These are phyloP conservation scores for Candida ipomoeae DNA, from an alignment of 805 yeast genomes.

Conservation along the genomic window DNA sequence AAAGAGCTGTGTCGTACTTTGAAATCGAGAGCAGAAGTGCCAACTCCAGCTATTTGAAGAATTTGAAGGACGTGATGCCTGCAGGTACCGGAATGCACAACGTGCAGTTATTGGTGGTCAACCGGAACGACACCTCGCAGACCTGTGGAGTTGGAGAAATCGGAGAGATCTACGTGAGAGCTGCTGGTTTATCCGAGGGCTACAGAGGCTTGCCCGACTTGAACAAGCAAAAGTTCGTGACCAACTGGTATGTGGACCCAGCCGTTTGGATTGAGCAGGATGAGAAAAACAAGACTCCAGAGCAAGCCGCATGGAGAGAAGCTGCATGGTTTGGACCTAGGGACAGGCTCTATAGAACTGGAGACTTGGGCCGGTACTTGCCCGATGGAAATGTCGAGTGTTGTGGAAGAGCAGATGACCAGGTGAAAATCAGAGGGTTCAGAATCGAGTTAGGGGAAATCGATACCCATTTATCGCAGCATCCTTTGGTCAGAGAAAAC, in stretches of 20 bases:
- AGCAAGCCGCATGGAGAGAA: slow-evolving; percentile 60
- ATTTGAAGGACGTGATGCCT: slow-evolving; percentile 93
- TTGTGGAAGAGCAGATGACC: slow-evolving; percentile 98
- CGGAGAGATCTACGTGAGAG: slow-evolving; percentile 97
- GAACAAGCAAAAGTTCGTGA: slow-evolving; percentile 81
- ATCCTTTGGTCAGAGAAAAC: slow-evolving; percentile 87
- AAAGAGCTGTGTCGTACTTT: slow-evolving; percentile 93
- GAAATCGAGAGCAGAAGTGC: slow-evolving; percentile 71
- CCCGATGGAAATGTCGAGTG: slow-evolving; percentile 98
- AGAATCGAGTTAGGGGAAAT: slow-evolving; percentile 98
- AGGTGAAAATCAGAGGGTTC: slow-evolving; percentile 97
- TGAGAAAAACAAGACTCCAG: slow-evolving; percentile 35
- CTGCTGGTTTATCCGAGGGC: slow-evolving; percentile 96
- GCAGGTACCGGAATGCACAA: slow-evolving; percentile 98
- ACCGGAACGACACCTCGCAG: slow-evolving; percentile 81
- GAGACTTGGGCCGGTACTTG: slow-evolving; percentile 92
- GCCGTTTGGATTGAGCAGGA: slow-evolving; percentile 60
- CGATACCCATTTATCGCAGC: slow-evolving; percentile 94
- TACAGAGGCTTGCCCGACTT: slow-evolving; percentile 88
- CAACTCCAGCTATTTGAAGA: slow-evolving; percentile 70
- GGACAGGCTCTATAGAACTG: slow-evolving; percentile 93
- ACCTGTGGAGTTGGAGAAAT: slow-evolving; percentile 98
- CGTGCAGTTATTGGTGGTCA: slow-evolving; percentile 91
- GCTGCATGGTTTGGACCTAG: slow-evolving; percentile 87
- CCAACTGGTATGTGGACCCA: slow-evolving; percentile 83